phyloP scores from a whole-genome alignment of 441 rosid genomes.

The Euphorbia schlechtendalii region DNA sequence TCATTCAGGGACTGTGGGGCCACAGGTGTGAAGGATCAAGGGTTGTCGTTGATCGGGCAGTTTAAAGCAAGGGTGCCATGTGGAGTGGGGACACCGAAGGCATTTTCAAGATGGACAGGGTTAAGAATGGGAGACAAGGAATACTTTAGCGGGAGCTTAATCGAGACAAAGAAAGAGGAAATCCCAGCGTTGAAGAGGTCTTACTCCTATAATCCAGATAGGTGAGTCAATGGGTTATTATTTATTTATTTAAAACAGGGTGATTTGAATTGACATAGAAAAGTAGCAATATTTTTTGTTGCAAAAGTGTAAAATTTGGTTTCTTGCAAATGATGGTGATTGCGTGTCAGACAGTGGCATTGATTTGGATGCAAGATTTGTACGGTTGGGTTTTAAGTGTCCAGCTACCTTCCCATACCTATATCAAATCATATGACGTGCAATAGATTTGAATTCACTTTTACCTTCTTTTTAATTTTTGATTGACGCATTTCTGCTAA shows the following conservation, averaged over 20 bases:
- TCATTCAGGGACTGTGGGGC: slow-evolving; percentile 79
- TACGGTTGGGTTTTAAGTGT: slow-evolving; percentile 7
- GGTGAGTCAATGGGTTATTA: slow-evolving; percentile 29
- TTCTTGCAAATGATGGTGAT: slow-evolving; percentile 14
- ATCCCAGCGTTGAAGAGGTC: slow-evolving; percentile 61
- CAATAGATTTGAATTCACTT: background rate
- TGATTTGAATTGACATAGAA: slow-evolving; percentile 13
- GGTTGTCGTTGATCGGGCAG: slow-evolving; percentile 48
- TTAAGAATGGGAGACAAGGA: slow-evolving; percentile 69
- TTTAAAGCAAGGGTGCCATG: slow-evolving; percentile 42
- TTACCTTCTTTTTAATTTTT: too few relatives aligned
- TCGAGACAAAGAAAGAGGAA: slow-evolving; percentile 67
- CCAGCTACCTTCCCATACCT: slow-evolving; percentile 10
- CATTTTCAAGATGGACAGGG: slow-evolving; percentile 34
- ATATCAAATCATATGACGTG: background rate
- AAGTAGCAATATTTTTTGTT: background rate
- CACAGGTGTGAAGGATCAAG: slow-evolving; percentile 54
- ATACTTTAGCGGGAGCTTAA: slow-evolving; percentile 86
- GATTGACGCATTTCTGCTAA: too few relatives aligned
- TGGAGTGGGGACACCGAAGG: slow-evolving; percentile 41
- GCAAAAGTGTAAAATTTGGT: background rate
- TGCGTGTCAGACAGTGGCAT: slow-evolving; percentile 20
- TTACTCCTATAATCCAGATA: slow-evolving; percentile 75
- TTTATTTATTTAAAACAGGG: background rate
- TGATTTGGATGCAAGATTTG: slow-evolving; percentile 21